These are phyloP conservation scores for Pseudophaeomoniella oleicola DNA, from an alignment of 2,329 filamentous ascomycete species.

Conservation along the genomic window DNA sequence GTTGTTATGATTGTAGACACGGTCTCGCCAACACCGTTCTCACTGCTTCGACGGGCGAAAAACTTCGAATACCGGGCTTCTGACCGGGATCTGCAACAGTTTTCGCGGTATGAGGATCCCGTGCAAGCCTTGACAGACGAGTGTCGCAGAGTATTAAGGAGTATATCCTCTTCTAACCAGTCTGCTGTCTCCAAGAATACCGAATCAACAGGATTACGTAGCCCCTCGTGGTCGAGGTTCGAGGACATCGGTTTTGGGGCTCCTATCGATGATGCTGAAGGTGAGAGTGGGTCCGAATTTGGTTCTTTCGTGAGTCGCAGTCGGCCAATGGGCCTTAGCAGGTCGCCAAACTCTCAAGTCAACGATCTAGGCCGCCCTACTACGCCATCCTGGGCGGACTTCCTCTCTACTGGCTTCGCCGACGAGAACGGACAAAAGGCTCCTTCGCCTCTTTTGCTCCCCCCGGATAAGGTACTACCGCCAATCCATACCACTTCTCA, in stretches of 20 bases:
- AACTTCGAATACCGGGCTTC: constrained; percentile 92
- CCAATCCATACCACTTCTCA: constrained; percentile 55
- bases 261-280: constrained; percentile 54
- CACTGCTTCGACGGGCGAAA: constrained; percentile 75
- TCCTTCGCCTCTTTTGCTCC: constrained; percentile 59
- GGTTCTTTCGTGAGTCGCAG: constrained; percentile 15
- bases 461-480: constrained; percentile 80
- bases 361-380: constrained; percentile 64
- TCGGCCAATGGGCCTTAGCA: constrained; percentile 5
- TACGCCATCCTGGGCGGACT: constrained; percentile 96
- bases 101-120: constrained; percentile 80
- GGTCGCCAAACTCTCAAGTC: neutral
- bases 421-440: constrained; percentile 55
- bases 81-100: constrained; percentile 69
- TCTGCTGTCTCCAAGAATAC: constrained; percentile 59
- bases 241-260: constrained; percentile 86
- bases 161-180: constrained; percentile 79
- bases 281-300: constrained; percentile 40
- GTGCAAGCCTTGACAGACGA: constrained; percentile 81
- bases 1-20: constrained; percentile 95
- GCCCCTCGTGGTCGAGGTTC: constrained; percentile 93
- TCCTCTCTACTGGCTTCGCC: constrained; percentile 81
- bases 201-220: constrained; percentile 57
- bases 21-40: constrained; percentile 88
- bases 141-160: constrained; percentile 76